Conservation (phyloP, 352 stramenopile genomes). For the Pythium sukuiense region DNA sequence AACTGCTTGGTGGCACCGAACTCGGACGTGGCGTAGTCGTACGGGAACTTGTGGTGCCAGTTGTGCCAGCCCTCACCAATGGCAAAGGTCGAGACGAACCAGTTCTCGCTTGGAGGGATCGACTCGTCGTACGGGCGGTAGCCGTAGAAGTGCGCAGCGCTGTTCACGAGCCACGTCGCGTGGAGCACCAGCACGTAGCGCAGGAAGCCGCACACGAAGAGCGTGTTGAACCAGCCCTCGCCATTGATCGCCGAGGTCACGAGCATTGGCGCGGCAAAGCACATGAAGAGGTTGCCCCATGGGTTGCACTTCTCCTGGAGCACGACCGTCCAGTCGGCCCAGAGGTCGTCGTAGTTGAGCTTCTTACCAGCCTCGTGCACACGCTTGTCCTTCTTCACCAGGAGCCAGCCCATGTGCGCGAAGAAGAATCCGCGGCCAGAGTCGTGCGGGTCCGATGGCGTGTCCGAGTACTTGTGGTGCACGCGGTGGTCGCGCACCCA, state of each 20-base stretch:
- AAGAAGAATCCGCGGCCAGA: slow-evolving; percentile 99
- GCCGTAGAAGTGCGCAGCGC: slow-evolving; percentile 96
- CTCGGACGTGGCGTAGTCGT: slow-evolving; percentile 98
- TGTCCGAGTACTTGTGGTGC: slow-evolving; percentile 99
- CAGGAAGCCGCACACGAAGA: slow-evolving; percentile 95
- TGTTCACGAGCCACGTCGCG: slow-evolving; percentile 99
- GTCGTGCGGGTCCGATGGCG: slow-evolving; percentile 93
- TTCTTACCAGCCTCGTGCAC: slow-evolving; percentile 90
- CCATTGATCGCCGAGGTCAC: slow-evolving; percentile 84
- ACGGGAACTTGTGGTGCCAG: slow-evolving; percentile 99
- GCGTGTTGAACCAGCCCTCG: slow-evolving; percentile 95
- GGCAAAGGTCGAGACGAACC: slow-evolving; percentile 93
- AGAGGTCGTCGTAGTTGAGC: slow-evolving; percentile 97
- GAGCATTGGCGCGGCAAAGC: slow-evolving; percentile 95
- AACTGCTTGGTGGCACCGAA: slow-evolving; percentile 96
- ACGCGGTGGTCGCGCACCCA: slow-evolving; percentile 98
- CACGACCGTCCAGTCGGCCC: slow-evolving; percentile 94
- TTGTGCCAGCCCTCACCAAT: slow-evolving; percentile 99
- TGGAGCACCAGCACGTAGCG: slow-evolving; percentile 95
- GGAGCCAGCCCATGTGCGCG: slow-evolving; percentile 98
- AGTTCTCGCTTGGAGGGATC: slow-evolving; percentile 94
- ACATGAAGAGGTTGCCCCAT: slow-evolving; percentile 98
- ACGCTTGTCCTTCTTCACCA: slow-evolving; percentile 96
- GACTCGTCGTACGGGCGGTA: slow-evolving; percentile 96
- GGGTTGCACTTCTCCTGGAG: slow-evolving; percentile 97